Evolutionary conservation across 2,329 filamentous ascomycete genomes (phyloP).

Genomic region (Drechslerella dactyloides): DNA sequence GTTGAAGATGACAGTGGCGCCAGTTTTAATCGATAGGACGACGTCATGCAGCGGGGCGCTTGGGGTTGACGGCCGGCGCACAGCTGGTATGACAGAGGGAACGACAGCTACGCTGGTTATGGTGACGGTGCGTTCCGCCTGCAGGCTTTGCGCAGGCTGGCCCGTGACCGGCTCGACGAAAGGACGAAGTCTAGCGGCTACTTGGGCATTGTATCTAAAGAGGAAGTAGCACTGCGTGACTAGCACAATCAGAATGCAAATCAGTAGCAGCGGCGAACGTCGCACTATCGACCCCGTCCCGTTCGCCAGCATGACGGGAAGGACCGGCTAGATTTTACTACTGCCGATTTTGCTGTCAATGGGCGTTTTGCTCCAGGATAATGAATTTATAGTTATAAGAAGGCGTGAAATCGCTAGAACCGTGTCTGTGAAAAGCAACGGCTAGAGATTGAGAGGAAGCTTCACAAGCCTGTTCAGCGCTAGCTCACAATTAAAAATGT

Average conservation of each 20-base stretch:
- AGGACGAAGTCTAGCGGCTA: background rate
- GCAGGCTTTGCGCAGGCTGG: background rate
- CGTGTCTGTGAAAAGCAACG: too few species aligned
- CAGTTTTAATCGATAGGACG: conserved; percentile 43
- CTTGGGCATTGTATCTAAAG: conserved; percentile 32
- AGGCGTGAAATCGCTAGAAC: too few species aligned
- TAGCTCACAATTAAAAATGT: too few species aligned
- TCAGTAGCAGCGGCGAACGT: conserved; percentile 31
- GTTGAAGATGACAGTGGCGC: conserved; percentile 33
- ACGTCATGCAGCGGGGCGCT: conserved; percentile 24
- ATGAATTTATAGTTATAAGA: too few species aligned
- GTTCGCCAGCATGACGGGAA: conserved; percentile 25
- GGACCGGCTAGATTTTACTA: too few species aligned
- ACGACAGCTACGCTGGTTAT: conserved; percentile 24
- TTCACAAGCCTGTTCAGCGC: too few species aligned
- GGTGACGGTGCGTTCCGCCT: conserved; percentile 17
- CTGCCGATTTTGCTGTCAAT: too few species aligned
- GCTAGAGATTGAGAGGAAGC: too few species aligned
- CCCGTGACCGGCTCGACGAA: background rate
- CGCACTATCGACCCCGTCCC: conserved; percentile 18
- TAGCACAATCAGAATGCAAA: conserved; percentile 30
- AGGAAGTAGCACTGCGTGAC: conserved; percentile 33
- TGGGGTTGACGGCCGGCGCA: conserved; percentile 16
- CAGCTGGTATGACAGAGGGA: conserved; percentile 13
- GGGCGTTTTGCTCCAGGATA: too few species aligned